Conservation (phyloP, 2,329 filamentous ascomycete genomes). For the Ophiobolus disseminans region DNA sequence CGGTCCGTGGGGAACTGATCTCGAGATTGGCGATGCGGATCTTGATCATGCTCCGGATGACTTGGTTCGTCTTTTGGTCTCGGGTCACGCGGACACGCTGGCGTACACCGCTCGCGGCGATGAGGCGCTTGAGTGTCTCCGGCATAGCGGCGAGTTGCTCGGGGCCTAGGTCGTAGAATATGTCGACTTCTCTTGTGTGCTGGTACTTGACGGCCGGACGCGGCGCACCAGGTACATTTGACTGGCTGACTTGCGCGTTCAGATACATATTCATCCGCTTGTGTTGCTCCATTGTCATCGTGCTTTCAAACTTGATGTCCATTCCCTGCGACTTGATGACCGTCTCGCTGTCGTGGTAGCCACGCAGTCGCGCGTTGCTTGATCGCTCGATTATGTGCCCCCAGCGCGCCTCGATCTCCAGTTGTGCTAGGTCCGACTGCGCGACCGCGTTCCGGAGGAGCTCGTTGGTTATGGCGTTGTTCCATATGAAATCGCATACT, state of each 20-base stretch:
- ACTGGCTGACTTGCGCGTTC: conserved; percentile 70
- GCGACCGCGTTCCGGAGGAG: conserved; percentile 61
- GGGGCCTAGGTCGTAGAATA: conserved; percentile 69
- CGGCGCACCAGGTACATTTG: conserved; percentile 44
- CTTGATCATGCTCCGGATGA: conserved; percentile 89
- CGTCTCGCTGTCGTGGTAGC: conserved; percentile 69
- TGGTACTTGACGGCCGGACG: conserved; percentile 77
- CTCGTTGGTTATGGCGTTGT: conserved; percentile 71
- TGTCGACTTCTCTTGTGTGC: conserved; percentile 82
- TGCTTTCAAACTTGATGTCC: conserved; percentile 73
- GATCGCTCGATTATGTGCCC: conserved; percentile 78
- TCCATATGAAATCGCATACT: conserved; percentile 82
- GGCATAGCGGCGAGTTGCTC: conserved; percentile 53
- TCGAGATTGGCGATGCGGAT: conserved; percentile 87
- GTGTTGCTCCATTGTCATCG: conserved; percentile 94
- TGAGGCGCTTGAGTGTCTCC: conserved; percentile 69
- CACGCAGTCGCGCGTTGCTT: conserved; percentile 70
- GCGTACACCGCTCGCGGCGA: conserved; percentile 24
- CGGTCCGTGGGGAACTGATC: conserved; percentile 76
- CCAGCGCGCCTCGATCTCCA: conserved; percentile 95
- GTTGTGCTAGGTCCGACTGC: conserved; percentile 69
- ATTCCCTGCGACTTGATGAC: conserved; percentile 31
- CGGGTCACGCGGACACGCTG: conserved; percentile 65
- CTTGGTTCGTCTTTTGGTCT: conserved; percentile 72
- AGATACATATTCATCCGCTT: conserved; percentile 83